Percentiles rank a stretch among this genome's conserved stretches.
These are phyloP conservation scores for Misopates orontium DNA, from an alignment of 257 asterid genomes.

Conservation along the genomic window DNA sequence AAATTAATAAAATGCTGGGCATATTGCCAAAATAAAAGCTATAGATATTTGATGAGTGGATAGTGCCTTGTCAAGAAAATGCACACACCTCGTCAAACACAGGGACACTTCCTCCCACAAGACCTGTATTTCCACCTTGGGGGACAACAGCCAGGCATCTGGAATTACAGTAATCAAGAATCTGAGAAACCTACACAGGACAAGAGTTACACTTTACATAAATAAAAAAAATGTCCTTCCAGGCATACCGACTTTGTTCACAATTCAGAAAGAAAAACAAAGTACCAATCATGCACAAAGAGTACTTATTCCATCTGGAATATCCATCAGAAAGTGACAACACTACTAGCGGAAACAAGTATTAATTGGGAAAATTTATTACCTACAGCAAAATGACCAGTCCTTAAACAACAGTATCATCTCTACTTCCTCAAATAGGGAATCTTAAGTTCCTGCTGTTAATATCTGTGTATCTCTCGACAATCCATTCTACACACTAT, in stretches of 20 bases:
- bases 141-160: slow-evolving; percentile 95
- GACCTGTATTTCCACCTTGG: slow-evolving; percentile 99
- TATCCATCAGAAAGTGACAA: not conserved
- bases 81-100: slow-evolving; percentile 90
- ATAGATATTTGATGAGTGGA: slow-evolving; percentile 8
- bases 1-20: not conserved
- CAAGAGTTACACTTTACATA: slow-evolving; percentile 24
- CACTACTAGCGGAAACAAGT: not conserved
- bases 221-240: not conserved
- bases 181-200: slow-evolving; percentile 72
- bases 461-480: too few species aligned
- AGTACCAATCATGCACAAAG: slow-evolving; percentile 16
- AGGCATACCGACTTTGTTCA: slow-evolving; percentile 9
- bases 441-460: too few species aligned
- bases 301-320: slow-evolving; percentile 13
- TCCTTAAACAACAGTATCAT: not conserved
- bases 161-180: slow-evolving; percentile 84
- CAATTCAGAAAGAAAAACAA: slow-evolving; percentile 12
- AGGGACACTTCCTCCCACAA: slow-evolving; percentile 98
- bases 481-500: too few species aligned
- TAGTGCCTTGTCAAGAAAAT: slow-evolving; percentile 13
- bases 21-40: not conserved
- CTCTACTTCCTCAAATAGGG: slow-evolving; percentile 15
- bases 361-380: not conserved
- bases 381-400: not conserved